Conservation (phyloP, 306 rosid species). For the Hippophae tibetana region DNA sequence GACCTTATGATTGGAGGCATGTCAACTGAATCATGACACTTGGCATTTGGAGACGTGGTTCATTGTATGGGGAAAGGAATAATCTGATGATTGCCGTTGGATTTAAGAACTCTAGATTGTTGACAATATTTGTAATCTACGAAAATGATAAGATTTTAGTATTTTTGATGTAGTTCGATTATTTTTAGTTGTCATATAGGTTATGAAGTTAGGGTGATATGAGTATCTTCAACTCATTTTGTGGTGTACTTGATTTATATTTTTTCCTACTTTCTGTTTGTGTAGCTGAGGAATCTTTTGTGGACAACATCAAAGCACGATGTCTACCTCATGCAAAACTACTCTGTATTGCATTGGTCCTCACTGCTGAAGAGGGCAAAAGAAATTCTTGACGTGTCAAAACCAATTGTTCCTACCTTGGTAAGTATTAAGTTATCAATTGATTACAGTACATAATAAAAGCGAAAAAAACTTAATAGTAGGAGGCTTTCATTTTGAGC, state of each 20-base stretch:
- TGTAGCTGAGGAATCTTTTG: constrained; percentile 80
- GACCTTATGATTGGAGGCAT: too few species aligned
- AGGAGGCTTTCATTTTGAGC: neutral
- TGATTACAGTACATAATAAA: too few species aligned
- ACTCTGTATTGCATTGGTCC: constrained; percentile 88
- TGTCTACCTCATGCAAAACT: constrained; percentile 87
- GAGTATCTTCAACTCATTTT: neutral
- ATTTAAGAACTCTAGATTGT: too few species aligned
- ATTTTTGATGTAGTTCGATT: neutral
- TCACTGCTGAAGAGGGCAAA: constrained; percentile 54
- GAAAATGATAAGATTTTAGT: too few species aligned
- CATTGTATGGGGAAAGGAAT: too few species aligned
- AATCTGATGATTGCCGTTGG: too few species aligned
- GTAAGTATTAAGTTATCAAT: constrained; percentile 29
- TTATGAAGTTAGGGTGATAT: neutral
- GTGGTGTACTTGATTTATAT: constrained; percentile 12
- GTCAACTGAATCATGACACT: too few species aligned
- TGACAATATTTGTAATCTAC: too few species aligned
- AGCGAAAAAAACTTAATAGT: too few species aligned
- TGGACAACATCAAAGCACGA: constrained; percentile 98
- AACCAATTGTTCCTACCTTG: constrained; percentile 55
- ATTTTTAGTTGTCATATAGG: neutral
- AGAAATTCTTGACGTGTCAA: constrained; percentile 72
- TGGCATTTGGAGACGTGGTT: too few species aligned
- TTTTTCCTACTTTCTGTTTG: constrained; percentile 11